Conservation (phyloP, 2,329 filamentous ascomycete genomes). For the Ceratocystis cacaofunesta region DNA sequence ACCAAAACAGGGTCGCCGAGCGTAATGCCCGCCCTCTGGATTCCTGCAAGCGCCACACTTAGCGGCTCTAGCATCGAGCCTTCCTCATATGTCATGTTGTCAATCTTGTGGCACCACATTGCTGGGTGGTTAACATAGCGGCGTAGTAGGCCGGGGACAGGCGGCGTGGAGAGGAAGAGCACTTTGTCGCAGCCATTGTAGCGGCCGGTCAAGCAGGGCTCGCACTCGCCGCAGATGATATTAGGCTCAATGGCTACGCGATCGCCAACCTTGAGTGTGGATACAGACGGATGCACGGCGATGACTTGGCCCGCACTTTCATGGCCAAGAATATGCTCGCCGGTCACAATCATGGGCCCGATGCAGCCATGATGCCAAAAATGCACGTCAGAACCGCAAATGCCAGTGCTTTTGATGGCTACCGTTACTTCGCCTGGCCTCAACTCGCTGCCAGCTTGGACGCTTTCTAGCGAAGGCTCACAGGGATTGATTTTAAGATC, state of each 20-base stretch:
- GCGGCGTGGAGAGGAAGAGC: constrained; percentile 78
- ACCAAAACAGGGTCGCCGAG: constrained; percentile 80
- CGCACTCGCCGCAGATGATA: constrained; percentile 79
- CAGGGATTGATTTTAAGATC: constrained; percentile 79
- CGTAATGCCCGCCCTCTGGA: constrained; percentile 66
- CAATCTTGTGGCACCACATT: constrained; percentile 92
- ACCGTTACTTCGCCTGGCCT: constrained; percentile 75
- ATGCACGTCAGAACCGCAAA: constrained; percentile 94
- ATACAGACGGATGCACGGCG: constrained; percentile 69
- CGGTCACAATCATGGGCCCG: constrained; percentile 84
- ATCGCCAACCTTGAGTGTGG: constrained; percentile 64
- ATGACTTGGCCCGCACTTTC: constrained; percentile 79
- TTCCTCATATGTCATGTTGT: constrained; percentile 79
- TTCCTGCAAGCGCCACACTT: constrained; percentile 72
- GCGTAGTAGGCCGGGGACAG: constrained; percentile 70
- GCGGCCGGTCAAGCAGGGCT: constrained; percentile 77
- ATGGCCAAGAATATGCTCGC: constrained; percentile 84
- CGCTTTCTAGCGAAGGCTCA: constrained; percentile 58
- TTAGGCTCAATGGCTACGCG: constrained; percentile 90
- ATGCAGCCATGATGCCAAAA: constrained; percentile 96
- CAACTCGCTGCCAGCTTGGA: constrained; percentile 51
- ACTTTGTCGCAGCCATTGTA: constrained; percentile 91
- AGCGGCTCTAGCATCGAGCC: constrained; percentile 84
- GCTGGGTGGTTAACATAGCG: constrained; percentile 93
- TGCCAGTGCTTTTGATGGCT: constrained; percentile 84